These are phyloP conservation scores for Geranium brycei DNA, from an alignment of 345 rosid species.

Conservation along the genomic window DNA sequence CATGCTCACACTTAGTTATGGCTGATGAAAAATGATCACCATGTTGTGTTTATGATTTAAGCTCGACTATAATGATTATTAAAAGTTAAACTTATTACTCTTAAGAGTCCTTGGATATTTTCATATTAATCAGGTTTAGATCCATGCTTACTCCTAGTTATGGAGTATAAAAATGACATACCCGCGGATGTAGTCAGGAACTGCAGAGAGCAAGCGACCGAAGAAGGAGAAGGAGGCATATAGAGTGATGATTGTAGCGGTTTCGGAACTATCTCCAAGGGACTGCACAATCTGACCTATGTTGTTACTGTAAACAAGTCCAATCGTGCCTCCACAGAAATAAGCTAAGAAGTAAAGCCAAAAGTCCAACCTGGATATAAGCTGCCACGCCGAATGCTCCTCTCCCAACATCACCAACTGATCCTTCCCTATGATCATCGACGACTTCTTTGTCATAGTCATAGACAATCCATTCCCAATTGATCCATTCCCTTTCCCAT, in stretches of 20 bases:
- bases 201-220: slow-evolving; percentile 86
- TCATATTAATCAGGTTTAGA: too few relatives aligned
- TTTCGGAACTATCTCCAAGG: slow-evolving; percentile 43
- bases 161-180: slow-evolving; percentile 19
- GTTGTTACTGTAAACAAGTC: slow-evolving; percentile 90
- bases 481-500: neutral
- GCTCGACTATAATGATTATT: too few relatives aligned
- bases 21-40: too few relatives aligned
- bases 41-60: too few relatives aligned
- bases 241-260: slow-evolving; percentile 61
- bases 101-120: too few relatives aligned
- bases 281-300: slow-evolving; percentile 93
- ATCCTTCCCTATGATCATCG: slow-evolving; percentile 35
- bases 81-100: too few relatives aligned
- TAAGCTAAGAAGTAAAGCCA: slow-evolving; percentile 80
- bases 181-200: slow-evolving; percentile 76
- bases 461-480: neutral
- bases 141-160: too few relatives aligned
- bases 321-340: slow-evolving; percentile 91
- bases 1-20: too few relatives aligned
- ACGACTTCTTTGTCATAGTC: neutral
- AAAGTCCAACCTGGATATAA: slow-evolving; percentile 63
- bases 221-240: slow-evolving; percentile 92
- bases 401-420: slow-evolving; percentile 53
- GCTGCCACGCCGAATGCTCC: slow-evolving; percentile 49